These are phyloP conservation scores for Stentor roeselii DNA, from an alignment of 73 alveolate species.

Conservation along the genomic window DNA sequence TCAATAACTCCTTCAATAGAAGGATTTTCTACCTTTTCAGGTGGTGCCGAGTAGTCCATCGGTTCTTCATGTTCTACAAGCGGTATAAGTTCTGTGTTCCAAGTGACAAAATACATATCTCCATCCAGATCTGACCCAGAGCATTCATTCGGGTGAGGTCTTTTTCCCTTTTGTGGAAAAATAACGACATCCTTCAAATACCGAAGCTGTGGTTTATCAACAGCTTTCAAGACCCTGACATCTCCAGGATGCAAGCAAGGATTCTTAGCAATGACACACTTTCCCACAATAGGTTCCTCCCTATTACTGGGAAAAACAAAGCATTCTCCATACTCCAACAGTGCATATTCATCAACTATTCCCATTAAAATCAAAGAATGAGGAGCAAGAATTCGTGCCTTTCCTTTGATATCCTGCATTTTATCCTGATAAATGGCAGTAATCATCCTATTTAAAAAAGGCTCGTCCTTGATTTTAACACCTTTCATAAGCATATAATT, in stretches of 20 bases:
- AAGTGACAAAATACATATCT: conserved; percentile 69
- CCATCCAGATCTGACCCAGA: conserved; percentile 92
- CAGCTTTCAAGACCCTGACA: conserved; percentile 64
- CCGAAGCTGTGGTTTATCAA: conserved; percentile 38
- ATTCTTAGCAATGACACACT: conserved; percentile 66
- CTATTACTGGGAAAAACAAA: conserved; percentile 41
- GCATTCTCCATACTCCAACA: conserved; percentile 62
- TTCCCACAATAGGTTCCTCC: conserved; percentile 27
- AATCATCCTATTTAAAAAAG: not conserved
- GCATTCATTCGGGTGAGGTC: conserved; percentile 70
- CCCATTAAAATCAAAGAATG: conserved; percentile 48
- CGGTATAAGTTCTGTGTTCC: conserved; percentile 50
- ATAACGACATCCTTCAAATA: conserved; percentile 72
- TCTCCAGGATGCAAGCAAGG: conserved; percentile 93
- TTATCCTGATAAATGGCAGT: not conserved
- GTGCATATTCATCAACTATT: conserved; percentile 64
- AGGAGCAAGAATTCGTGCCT: not conserved
- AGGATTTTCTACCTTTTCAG: conserved; percentile 22
- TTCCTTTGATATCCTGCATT: not conserved
- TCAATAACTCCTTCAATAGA: conserved; percentile 47
- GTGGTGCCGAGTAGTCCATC: not conserved
- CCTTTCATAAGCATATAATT: not conserved
- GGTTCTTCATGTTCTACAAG: not conserved
- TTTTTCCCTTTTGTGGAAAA: conserved; percentile 68
- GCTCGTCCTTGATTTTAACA: not conserved